Evolutionary conservation across 306 rosid genomes (phyloP).

Genomic region (barrel medic (Medicago truncatula)): DNA sequence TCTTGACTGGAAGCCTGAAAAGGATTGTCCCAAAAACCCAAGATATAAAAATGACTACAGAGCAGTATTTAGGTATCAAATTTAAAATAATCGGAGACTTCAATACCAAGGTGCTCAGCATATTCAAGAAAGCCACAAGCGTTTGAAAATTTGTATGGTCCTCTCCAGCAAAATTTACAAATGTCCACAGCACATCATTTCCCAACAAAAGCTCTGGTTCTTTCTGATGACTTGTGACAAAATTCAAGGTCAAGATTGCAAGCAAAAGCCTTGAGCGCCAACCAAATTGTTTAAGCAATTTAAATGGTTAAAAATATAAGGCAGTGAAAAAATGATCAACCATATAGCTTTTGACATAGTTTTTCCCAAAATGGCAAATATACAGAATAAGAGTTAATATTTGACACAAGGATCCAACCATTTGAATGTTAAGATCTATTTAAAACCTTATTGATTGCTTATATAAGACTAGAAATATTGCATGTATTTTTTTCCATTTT

Average conservation of each 20-base stretch:
- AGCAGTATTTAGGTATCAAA: constrained; percentile 26
- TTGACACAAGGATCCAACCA: constrained; percentile 15
- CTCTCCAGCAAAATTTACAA: constrained; percentile 98
- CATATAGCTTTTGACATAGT: constrained; percentile 1
- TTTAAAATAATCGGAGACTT: constrained; percentile 31
- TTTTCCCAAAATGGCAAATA: constrained; percentile 8
- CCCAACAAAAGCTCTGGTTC: constrained; percentile 94
- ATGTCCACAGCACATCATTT: constrained; percentile 95
- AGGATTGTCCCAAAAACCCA: constrained; percentile 27
- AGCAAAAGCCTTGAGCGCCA: constrained; percentile 20
- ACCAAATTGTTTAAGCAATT: constrained; percentile 19
- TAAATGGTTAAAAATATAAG: constrained; percentile 24
- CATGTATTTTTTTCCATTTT: constrained; percentile 16
- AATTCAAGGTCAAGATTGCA: constrained; percentile 45
- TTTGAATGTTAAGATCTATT: constrained; percentile 32
- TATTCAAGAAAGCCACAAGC: constrained; percentile 91
- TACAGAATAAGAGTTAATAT: constrained; percentile 15
- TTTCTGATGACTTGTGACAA: constrained; percentile 58
- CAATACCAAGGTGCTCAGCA: constrained; percentile 94
- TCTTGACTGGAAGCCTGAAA: constrained; percentile 90
- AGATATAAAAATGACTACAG: constrained; percentile 10
- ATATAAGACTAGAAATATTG: constrained; percentile 3
- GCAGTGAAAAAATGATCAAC: constrained; percentile 30
- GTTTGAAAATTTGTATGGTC: constrained; percentile 95
- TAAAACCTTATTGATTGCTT: constrained; percentile 13